These are phyloP conservation scores for Ganoderma boninense DNA, from an alignment of 1,284 basidiomycete species.

Conservation along the genomic window DNA sequence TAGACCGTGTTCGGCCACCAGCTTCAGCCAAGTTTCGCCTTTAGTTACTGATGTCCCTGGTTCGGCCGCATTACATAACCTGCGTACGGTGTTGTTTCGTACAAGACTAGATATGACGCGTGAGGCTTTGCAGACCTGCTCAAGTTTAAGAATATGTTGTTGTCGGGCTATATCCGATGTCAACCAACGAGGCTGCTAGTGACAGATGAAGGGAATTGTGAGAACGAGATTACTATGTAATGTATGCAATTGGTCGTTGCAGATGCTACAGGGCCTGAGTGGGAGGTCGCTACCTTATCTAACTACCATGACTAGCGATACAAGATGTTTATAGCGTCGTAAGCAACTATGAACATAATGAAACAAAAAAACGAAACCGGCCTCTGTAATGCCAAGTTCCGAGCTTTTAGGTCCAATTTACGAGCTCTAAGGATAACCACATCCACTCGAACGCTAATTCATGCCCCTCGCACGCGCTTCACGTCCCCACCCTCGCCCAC, in stretches of 20 bases:
- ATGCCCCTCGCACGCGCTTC: slow-evolving; percentile 57
- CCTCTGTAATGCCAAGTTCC: not conserved
- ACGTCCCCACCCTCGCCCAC: slow-evolving; percentile 53
- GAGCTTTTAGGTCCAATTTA: not conserved
- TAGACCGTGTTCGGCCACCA: too few species aligned
- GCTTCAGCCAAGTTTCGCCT: too few species aligned
- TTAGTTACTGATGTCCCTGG: too few species aligned
- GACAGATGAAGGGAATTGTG: too few species aligned
- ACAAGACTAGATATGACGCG: slow-evolving; percentile 29
- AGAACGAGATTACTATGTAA: too few species aligned
- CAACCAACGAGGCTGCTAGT: too few species aligned
- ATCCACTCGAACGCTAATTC: not conserved
- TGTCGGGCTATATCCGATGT: too few species aligned
- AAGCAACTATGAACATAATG: not conserved
- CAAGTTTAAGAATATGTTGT: too few species aligned
- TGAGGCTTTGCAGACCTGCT: not conserved
- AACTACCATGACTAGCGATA: slow-evolving; percentile 6
- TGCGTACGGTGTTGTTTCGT: slow-evolving; percentile 37
- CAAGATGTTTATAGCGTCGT: not conserved
- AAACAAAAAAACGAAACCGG: not conserved
- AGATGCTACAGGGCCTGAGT: not conserved
- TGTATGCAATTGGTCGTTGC: not conserved
- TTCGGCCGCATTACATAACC: too few species aligned
- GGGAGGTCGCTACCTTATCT: not conserved
- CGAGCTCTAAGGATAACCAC: not conserved